Evolutionary conservation across 139 green algal species (phyloP).

Genomic region (Picochlorum sp.): DNA sequence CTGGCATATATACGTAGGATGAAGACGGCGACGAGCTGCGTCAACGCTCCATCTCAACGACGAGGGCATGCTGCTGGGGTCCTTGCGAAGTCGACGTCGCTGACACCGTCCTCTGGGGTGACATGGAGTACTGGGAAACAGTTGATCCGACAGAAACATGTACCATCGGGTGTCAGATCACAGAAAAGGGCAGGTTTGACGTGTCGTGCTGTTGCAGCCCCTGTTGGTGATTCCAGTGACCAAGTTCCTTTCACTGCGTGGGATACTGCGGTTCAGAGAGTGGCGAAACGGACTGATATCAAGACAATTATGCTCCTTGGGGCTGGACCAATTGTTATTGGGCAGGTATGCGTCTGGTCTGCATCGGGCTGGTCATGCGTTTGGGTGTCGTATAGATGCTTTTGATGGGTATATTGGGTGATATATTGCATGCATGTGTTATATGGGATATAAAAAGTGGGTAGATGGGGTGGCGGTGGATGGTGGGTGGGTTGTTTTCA

Average conservation of each 20-base stretch:
- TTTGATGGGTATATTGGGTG: too few species aligned
- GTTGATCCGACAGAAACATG: too few species aligned
- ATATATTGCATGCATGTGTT: too few species aligned
- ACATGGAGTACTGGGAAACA: too few species aligned
- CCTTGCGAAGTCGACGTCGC: too few species aligned
- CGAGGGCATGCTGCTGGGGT: too few species aligned
- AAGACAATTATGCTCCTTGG: conserved; percentile 89
- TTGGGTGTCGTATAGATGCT: neutral
- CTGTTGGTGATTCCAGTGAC: conserved; percentile 10
- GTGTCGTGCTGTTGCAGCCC: conserved; percentile 17
- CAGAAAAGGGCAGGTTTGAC: too few species aligned
- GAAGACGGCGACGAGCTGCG: neutral
- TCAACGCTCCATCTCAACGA: too few species aligned
- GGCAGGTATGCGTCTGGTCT: conserved; percentile 54
- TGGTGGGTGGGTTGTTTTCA: too few species aligned
- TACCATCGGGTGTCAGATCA: too few species aligned
- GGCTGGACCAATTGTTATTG: conserved; percentile 97
- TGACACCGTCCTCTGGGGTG: too few species aligned
- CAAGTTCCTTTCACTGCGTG: conserved; percentile 23
- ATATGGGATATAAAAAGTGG: too few species aligned
- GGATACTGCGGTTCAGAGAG: conserved; percentile 11
- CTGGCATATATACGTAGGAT: neutral
- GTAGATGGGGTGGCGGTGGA: neutral
- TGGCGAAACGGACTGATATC: conserved; percentile 57
- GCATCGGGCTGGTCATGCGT: neutral